Conservation (phyloP, 1,139 yeast genomes). For the Casaregolazyma lundiana region DNA sequence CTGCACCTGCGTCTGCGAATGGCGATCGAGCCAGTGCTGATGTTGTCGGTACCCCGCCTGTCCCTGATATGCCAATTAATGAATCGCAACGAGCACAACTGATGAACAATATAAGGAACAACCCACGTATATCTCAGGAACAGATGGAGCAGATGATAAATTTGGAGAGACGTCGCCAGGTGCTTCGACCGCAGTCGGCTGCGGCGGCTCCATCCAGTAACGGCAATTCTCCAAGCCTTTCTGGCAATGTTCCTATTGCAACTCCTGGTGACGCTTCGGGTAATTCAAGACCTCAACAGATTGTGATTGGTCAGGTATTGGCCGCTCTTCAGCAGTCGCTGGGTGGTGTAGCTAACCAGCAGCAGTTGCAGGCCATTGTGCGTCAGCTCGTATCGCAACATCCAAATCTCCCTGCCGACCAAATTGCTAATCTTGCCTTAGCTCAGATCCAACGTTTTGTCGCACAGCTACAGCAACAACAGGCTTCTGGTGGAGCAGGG, state of each 20-base stretch:
- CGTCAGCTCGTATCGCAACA: slow-evolving; percentile 65
- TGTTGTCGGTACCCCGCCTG: neutral
- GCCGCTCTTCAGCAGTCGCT: slow-evolving; percentile 14
- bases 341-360: slow-evolving; percentile 14
- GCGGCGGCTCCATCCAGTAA: slow-evolving; percentile 14
- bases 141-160: slow-evolving; percentile 20
- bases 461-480: slow-evolving; percentile 34
- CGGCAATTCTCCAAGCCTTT: slow-evolving; percentile 7
- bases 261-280: slow-evolving; percentile 5
- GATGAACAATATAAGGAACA: slow-evolving; percentile 17
- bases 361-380: slow-evolving; percentile 64
- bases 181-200: slow-evolving; percentile 17
- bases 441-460: slow-evolving; percentile 53
- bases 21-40: slow-evolving; percentile 7
- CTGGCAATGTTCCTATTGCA: neutral
- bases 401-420: slow-evolving; percentile 64
- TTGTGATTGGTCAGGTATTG: slow-evolving; percentile 9
- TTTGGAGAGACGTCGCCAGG: slow-evolving; percentile 18
- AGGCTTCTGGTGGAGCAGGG: slow-evolving; percentile 16
- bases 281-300: slow-evolving; percentile 7
- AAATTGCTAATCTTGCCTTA: slow-evolving; percentile 69
- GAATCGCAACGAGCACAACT: neutral
- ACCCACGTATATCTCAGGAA: slow-evolving; percentile 22
- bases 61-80: neutral
- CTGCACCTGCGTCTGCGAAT: slow-evolving; percentile 11